phyloP scores from a whole-genome alignment of 1,284 basidiomycete species.

The Microbotryum silenes-acaulis region DNA sequence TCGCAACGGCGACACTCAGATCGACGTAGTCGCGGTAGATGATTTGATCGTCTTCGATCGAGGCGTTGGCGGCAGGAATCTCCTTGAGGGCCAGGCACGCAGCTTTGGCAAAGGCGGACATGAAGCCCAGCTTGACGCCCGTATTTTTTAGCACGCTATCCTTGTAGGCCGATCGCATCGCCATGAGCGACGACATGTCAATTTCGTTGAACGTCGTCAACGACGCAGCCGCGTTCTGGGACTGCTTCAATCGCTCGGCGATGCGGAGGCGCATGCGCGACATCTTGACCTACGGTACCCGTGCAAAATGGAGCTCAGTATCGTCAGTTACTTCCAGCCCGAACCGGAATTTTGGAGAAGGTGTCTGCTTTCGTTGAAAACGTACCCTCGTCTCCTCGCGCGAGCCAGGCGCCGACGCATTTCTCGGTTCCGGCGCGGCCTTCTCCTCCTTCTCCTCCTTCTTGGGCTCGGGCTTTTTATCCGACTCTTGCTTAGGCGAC shows the following conservation, averaged over 20 bases:
- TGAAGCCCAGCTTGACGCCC: slow-evolving; percentile 96
- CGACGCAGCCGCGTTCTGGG: slow-evolving; percentile 93
- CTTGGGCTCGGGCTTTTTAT: slow-evolving; percentile 29
- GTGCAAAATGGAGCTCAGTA: not conserved
- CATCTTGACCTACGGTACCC: slow-evolving; percentile 71
- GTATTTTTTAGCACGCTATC: slow-evolving; percentile 84
- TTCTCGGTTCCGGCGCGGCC: slow-evolving; percentile 23
- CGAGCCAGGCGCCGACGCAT: slow-evolving; percentile 34
- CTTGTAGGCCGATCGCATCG: slow-evolving; percentile 92
- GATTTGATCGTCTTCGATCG: slow-evolving; percentile 86
- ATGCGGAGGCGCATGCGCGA: slow-evolving; percentile 95
- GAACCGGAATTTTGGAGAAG: no score
- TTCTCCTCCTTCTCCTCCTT: slow-evolving; percentile 36
- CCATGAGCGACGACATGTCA: slow-evolving; percentile 94
- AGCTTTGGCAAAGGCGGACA: slow-evolving; percentile 93
- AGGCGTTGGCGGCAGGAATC: slow-evolving; percentile 89
- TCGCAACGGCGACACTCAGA: slow-evolving; percentile 89
- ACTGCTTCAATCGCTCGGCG: slow-evolving; percentile 94
- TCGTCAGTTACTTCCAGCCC: slow-evolving; percentile 10
- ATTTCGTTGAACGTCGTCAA: slow-evolving; percentile 99
- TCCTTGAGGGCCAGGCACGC: slow-evolving; percentile 78
- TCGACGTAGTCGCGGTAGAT: slow-evolving; percentile 94
- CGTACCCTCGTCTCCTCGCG: slow-evolving; percentile 78
- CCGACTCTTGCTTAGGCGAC: slow-evolving; percentile 36
- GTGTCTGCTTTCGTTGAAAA: slow-evolving; percentile 11